Conservation (phyloP, 345 rosid genomes). For the Eutrema yunnanense region DNA sequence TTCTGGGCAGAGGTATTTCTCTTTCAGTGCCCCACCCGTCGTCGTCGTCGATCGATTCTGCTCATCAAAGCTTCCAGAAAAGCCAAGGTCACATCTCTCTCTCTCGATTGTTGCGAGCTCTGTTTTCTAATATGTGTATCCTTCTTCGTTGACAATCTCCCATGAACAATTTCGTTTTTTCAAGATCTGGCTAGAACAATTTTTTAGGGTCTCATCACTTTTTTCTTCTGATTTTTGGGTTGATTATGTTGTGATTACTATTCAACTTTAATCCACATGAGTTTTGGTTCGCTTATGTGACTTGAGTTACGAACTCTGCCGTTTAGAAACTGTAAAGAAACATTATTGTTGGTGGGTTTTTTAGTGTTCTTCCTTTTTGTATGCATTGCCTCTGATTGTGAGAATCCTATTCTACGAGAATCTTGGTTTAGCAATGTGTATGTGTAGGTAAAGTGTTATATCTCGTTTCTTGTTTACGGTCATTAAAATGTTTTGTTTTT, state of each 20-base stretch:
- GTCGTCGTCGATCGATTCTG: not conserved
- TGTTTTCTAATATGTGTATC: not conserved
- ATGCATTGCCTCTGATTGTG: not conserved
- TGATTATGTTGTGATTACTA: not conserved
- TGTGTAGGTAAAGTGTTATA: not conserved
- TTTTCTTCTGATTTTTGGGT: not conserved
- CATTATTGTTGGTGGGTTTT: not conserved
- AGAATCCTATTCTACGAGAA: not conserved
- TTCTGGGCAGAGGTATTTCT: not conserved
- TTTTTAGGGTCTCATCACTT: not conserved
- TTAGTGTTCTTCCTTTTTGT: not conserved
- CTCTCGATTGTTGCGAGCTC: not conserved
- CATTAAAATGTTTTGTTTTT: not conserved
- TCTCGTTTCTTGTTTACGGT: not conserved
- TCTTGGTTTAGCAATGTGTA: not conserved
- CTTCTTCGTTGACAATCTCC: not conserved
- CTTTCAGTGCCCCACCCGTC: not conserved
- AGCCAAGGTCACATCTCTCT: conserved; percentile 4
- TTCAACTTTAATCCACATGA: not conserved
- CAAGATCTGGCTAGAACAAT: not conserved
- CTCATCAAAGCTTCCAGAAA: not conserved
- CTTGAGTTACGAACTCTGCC: not conserved
- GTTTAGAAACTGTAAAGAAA: not conserved
- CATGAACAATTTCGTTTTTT: not conserved
- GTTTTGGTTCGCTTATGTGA: not conserved